These are phyloP conservation scores for Adansonia gregorii DNA, from an alignment of 441 rosid genomes.

Conservation along the genomic window DNA sequence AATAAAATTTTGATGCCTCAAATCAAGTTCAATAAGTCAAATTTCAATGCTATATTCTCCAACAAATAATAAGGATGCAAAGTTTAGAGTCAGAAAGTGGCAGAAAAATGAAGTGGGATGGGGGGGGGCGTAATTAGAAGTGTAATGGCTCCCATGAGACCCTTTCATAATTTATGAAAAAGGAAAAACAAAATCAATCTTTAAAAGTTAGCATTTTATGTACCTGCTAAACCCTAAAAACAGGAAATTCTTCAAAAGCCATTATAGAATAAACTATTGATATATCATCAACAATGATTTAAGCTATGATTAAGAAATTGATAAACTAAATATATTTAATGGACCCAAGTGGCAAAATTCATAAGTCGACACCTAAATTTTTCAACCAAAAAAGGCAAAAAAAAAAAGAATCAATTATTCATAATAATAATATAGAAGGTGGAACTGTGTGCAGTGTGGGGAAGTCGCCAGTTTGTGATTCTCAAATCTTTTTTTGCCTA, in stretches of 20 bases:
- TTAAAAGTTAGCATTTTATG: background rate
- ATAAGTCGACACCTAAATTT: background rate
- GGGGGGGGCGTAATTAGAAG: too few relatives aligned
- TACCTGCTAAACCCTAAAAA: background rate
- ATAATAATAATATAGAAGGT: too few relatives aligned
- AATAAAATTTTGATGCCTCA: too few relatives aligned
- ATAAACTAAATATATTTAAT: background rate
- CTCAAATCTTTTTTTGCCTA: background rate
- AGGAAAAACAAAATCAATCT: too few relatives aligned
- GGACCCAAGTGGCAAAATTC: background rate
- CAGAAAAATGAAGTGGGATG: too few relatives aligned
- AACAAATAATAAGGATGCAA: too few relatives aligned
- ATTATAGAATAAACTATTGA: background rate
- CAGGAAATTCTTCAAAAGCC: background rate
- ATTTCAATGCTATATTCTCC: too few relatives aligned
- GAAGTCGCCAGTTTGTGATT: background rate
- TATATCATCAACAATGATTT: conserved; percentile 10
- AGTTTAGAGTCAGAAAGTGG: too few relatives aligned
- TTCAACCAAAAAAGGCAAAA: too few relatives aligned
- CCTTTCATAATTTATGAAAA: background rate
- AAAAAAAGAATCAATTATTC: too few relatives aligned
- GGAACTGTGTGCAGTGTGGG: background rate
- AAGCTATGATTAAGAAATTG: conserved; percentile 14
- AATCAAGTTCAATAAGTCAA: too few relatives aligned
- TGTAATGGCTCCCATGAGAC: conserved; percentile 12